phyloP scores from a whole-genome alignment of 2,329 filamentous ascomycete genomes.

The Cephalotrichum gorgonifer region DNA sequence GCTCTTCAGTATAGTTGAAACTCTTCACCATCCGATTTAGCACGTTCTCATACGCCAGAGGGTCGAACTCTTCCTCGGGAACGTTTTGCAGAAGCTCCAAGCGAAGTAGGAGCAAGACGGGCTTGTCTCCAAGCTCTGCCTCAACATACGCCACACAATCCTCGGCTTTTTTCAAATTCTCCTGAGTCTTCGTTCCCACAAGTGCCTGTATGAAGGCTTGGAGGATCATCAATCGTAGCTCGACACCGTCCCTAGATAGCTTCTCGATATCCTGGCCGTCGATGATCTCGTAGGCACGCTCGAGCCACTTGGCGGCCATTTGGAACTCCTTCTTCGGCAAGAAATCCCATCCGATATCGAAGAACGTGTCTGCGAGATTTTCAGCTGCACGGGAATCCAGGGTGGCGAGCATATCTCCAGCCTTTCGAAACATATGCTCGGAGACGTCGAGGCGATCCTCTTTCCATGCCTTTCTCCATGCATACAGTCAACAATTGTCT shows the following conservation, averaged over 20 bases:
- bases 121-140: constrained; percentile 50
- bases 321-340: constrained; percentile 39
- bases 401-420: constrained; percentile 25
- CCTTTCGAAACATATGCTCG: constrained; percentile 64
- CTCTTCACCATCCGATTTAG: constrained; percentile 51
- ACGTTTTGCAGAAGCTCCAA: constrained; percentile 52
- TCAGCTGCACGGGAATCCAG: constrained; percentile 44
- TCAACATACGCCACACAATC: constrained; percentile 52
- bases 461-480: constrained; percentile 48
- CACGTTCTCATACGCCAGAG: constrained; percentile 36
- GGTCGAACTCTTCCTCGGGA: constrained; percentile 36
- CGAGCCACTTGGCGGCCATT: constrained; percentile 61
- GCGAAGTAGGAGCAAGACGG: constrained; percentile 56
- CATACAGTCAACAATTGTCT: constrained; percentile 10
- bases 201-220: constrained; percentile 51
- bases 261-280: constrained; percentile 41
- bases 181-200: constrained; percentile 32
- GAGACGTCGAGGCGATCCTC: constrained; percentile 64
- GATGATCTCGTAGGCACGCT: constrained; percentile 53
- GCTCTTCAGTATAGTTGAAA: constrained; percentile 49
- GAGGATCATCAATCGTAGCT: constrained; percentile 56
- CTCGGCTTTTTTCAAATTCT: constrained; percentile 39
- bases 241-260: constrained; percentile 47
- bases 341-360: constrained; percentile 59
- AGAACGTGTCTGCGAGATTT: constrained; percentile 55